Conservation (phyloP, 2,329 filamentous ascomycete genomes). For the Aspergillus quadricinctus region DNA sequence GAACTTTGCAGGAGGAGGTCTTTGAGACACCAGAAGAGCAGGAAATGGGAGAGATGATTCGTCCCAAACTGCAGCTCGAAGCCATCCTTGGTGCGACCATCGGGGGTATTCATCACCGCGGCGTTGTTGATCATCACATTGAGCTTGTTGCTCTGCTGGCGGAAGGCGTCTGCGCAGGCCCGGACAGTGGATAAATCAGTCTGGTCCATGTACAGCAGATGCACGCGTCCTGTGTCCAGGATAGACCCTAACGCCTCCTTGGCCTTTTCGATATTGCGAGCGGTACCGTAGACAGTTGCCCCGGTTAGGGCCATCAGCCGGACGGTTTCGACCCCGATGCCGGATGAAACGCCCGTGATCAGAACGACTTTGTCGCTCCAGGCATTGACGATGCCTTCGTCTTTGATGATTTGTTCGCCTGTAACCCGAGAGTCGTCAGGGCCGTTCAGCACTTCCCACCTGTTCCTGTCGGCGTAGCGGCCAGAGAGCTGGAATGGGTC, state of each 20-base stretch:
- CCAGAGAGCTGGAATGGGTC: constrained; percentile 6
- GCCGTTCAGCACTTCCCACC: constrained; percentile 14
- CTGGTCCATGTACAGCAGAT: constrained; percentile 10
- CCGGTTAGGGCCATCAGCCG: constrained; percentile 37
- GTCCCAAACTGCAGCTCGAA: constrained; percentile 51
- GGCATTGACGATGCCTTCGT: constrained; percentile 18
- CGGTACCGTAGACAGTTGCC: constrained; percentile 34
- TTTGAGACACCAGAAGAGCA: constrained; percentile 50
- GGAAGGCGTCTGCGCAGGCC: constrained; percentile 7
- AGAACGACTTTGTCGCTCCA: constrained; percentile 11
- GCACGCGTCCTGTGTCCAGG: constrained; percentile 19
- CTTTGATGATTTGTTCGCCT: constrained; percentile 33
- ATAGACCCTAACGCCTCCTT: constrained; percentile 22
- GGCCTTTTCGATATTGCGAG: constrained; percentile 32
- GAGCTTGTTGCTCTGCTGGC: constrained; percentile 8
- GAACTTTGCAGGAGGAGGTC: constrained; percentile 11
- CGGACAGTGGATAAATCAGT: constrained; percentile 12
- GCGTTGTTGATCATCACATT: constrained; percentile 41
- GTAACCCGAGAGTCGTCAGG: constrained; percentile 23
- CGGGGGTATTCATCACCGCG: constrained; percentile 36
- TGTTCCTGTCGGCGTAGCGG: constrained; percentile 5
- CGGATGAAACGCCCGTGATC: constrained; percentile 24
- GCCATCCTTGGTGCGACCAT: constrained; percentile 33
- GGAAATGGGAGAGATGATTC: constrained; percentile 52
- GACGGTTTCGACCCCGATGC: constrained; percentile 43